These are phyloP conservation scores for Closterium sp. DNA, from an alignment of 139 green algal species.

Conservation along the genomic window DNA sequence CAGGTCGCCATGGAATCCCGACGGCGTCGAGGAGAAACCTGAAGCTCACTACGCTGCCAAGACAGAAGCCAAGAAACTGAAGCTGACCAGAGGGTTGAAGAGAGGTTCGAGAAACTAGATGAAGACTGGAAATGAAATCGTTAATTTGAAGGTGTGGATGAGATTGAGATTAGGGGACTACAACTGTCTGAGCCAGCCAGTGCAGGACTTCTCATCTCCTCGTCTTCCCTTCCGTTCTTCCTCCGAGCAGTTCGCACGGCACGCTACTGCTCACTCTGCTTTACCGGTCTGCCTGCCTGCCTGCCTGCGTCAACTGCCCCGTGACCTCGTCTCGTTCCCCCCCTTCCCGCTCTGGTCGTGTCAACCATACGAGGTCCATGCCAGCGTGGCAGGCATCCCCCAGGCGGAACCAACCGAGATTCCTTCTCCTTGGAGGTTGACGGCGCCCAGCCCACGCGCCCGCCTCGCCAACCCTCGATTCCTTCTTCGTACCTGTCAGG, in stretches of 20 bases:
- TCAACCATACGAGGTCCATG: not conserved
- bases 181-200: not conserved
- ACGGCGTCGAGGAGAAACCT: not conserved
- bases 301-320: not conserved
- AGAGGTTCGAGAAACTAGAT: not conserved
- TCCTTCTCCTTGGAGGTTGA: not conserved
- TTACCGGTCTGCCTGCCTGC: not conserved
- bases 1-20: not conserved
- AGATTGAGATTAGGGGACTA: not conserved
- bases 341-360: not conserved
- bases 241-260: not conserved
- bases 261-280: not conserved
- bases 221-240: not conserved
- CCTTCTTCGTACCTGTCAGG: not conserved
- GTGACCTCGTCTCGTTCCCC: not conserved
- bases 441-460: not conserved
- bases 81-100: not conserved
- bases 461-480: not conserved
- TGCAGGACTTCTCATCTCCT: not conserved
- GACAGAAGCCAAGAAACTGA: not conserved
- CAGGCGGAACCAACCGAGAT: not conserved
- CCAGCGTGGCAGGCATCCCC: not conserved
- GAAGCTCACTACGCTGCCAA: not conserved
- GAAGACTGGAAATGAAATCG: not conserved
- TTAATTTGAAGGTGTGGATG: not conserved